These are phyloP conservation scores for Phytopythium delawarense DNA, from an alignment of 352 stramenopile species.

Conservation along the genomic window DNA sequence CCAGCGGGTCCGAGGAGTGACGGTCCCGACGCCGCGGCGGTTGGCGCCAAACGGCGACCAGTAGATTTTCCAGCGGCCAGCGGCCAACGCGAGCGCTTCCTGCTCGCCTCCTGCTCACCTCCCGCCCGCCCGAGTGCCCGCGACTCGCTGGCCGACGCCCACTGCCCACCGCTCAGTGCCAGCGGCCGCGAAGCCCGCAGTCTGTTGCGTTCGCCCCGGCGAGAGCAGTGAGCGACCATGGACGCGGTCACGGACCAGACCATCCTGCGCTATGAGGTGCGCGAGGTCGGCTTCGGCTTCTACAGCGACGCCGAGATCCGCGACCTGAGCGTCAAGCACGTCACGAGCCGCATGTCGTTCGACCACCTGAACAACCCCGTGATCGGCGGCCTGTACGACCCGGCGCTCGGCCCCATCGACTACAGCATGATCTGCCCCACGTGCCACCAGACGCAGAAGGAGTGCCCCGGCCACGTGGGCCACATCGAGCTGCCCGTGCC, in stretches of 20 bases:
- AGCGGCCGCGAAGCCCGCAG: background rate
- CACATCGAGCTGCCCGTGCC: conserved; percentile 99
- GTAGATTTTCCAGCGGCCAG: conserved; percentile 21
- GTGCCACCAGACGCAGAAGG: conserved; percentile 93
- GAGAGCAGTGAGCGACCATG: conserved; percentile 30
- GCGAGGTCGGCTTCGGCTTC: conserved; percentile 93
- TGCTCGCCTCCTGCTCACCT: background rate
- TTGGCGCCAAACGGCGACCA: conserved; percentile 12
- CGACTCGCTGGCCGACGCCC: background rate
- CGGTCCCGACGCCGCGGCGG: background rate
- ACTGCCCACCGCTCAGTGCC: background rate
- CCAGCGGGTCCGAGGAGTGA: conserved; percentile 24
- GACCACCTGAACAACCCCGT: conserved; percentile 94
- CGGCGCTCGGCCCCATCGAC: conserved; percentile 91
- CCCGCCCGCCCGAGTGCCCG: background rate
- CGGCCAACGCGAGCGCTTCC: background rate
- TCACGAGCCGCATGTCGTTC: conserved; percentile 94
- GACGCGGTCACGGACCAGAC: conserved; percentile 87
- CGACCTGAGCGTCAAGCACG: conserved; percentile 94
- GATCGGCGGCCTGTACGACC: conserved; percentile 96
- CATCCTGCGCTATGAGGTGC: conserved; percentile 89
- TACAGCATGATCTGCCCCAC: conserved; percentile 92
- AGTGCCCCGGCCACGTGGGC: conserved; percentile 98
- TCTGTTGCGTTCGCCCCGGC: no score
- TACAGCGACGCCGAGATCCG: conserved; percentile 98